phyloP scores from a whole-genome alignment of 257 asterid species.

The Ilex asprella region DNA sequence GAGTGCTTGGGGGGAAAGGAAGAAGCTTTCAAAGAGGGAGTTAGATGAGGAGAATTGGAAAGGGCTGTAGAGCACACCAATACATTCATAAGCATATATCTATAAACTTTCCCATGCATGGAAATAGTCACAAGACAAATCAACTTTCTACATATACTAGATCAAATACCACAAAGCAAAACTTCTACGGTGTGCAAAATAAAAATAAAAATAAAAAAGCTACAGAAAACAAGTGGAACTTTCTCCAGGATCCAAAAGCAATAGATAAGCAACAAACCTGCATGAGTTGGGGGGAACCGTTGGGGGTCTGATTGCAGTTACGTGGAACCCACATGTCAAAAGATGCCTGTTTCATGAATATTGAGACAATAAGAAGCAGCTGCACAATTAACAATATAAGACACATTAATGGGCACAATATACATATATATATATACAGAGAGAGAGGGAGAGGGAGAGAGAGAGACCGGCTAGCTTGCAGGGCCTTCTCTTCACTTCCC shows the following conservation, averaged over 20 bases:
- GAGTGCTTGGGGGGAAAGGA: no score
- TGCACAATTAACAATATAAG: neutral
- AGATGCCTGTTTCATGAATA: conserved; percentile 64
- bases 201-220: neutral
- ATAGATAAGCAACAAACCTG: conserved; percentile 50
- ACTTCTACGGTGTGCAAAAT: no score
- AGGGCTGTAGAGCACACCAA: no score
- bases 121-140: no score
- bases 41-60: no score
- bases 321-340: conserved; percentile 64
- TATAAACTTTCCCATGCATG: no score
- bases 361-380: conserved; percentile 16
- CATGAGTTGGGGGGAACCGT: conserved; percentile 94
- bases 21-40: no score
- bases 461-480: conserved; percentile 81
- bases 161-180: no score
- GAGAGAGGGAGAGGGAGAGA: neutral
- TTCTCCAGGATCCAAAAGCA: neutral
- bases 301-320: conserved; percentile 92
- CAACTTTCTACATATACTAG: no score
- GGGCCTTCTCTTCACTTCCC: conserved; percentile 84
- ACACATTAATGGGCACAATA: neutral
- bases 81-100: no score
- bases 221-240: neutral
- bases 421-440: no score